phyloP scores from a whole-genome alignment of 2,329 filamentous ascomycete genomes.

The Aspergillus aculeatinus region DNA sequence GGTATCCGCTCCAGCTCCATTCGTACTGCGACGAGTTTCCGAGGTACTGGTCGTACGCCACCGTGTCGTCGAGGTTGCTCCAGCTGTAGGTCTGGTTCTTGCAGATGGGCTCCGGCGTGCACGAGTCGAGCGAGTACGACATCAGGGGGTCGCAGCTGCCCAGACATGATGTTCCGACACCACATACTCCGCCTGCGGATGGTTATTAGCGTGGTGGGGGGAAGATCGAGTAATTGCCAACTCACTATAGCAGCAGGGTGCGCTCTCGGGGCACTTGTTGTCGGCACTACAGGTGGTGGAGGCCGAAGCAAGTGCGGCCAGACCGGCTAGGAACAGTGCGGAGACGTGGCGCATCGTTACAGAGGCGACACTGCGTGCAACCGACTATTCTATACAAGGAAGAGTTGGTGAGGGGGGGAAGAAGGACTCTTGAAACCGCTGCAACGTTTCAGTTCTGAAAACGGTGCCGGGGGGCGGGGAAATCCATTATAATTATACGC shows the following conservation, averaged over 20 bases:
- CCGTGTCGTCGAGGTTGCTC: background rate
- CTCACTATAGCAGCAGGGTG: constrained; percentile 5
- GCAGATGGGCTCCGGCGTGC: constrained; percentile 3
- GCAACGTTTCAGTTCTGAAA: background rate
- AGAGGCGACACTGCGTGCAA: background rate
- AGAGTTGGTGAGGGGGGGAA: background rate
- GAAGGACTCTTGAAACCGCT: background rate
- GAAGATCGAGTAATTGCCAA: background rate
- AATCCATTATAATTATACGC: constrained; percentile 3
- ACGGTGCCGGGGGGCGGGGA: background rate
- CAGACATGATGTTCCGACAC: constrained; percentile 6
- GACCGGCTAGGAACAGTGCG: background rate
- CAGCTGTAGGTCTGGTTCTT: constrained; percentile 7
- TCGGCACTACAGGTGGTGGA: constrained; percentile 1
- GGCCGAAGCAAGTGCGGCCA: constrained; percentile 1
- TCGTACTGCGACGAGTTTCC: constrained; percentile 3
- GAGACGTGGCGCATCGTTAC: constrained; percentile 2
- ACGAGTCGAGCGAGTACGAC: constrained; percentile 1
- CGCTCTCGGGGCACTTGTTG: constrained; percentile 4
- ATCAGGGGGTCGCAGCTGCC: constrained; percentile 4
- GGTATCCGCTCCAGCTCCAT: constrained; percentile 2
- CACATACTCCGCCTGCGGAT: background rate
- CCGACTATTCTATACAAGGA: background rate
- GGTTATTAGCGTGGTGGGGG: background rate
- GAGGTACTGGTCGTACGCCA: constrained; percentile 2